These are phyloP conservation scores for Penicillium sp. DNA, from an alignment of 2,329 filamentous ascomycete species.

Conservation along the genomic window DNA sequence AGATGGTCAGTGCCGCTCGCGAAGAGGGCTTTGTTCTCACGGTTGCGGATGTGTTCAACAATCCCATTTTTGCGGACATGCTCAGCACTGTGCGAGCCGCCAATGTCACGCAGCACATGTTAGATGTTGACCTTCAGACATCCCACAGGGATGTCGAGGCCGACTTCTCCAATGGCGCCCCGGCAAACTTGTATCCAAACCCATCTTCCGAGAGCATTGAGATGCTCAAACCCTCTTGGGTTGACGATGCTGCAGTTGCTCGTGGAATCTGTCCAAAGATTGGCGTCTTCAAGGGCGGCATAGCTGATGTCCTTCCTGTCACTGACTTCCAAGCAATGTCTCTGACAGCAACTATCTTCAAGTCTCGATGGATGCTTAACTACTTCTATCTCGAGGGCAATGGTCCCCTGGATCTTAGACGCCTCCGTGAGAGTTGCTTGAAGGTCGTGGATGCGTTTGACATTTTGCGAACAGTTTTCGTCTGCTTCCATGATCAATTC, in stretches of 20 bases:
- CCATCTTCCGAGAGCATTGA: conserved; percentile 28
- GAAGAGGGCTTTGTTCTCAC: conserved; percentile 43
- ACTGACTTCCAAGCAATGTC: conserved; percentile 50
- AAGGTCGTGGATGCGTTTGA: conserved; percentile 62
- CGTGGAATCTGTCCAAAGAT: conserved; percentile 55
- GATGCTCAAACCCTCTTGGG: conserved; percentile 23
- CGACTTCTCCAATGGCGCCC: conserved; percentile 17
- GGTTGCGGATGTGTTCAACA: conserved; percentile 47
- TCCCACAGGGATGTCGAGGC: conserved; percentile 15
- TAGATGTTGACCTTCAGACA: conserved; percentile 24
- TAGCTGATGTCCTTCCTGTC: conserved; percentile 60
- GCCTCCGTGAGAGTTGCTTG: conserved; percentile 43
- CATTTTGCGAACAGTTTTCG: conserved; percentile 67
- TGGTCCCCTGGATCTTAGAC: conserved; percentile 50
- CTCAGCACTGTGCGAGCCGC: conserved; percentile 30
- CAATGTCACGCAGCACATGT: conserved; percentile 24
- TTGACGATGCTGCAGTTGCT: conserved; percentile 45
- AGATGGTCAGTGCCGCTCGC: conserved; percentile 42
- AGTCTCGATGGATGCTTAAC: conserved; percentile 44
- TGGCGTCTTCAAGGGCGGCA: conserved; percentile 51
- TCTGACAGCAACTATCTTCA: conserved; percentile 37
- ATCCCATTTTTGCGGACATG: conserved; percentile 45
- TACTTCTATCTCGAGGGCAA: conserved; percentile 61
- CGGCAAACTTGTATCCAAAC: conserved; percentile 13
- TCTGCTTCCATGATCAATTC: conserved; percentile 53